Evolutionary conservation across 176 grass and related monocot genomes (phyloP), one percentile per base, ranked within the genome.

Genomic region (Chrysopogon serrulatus): DNA sequence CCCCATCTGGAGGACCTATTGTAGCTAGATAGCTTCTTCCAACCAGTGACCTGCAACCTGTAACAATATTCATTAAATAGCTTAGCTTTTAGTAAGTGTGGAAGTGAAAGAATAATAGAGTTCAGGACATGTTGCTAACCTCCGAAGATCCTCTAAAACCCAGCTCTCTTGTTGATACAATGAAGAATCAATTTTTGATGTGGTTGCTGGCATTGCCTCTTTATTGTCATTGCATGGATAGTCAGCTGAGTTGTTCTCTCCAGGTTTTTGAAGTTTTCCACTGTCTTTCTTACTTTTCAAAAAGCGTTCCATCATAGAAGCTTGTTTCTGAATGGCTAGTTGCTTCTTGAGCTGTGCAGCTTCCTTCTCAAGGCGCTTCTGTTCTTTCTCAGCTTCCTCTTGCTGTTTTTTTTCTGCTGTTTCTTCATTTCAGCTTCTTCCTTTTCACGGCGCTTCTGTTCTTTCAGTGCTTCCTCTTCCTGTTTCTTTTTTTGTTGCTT

Each of bases 261-360:
- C 86, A 75, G 92, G 54, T 54, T 86, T 62, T 82, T 88, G 61
- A 56, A 73, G 85, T 76, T 82, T 84, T 18, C 74, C 82, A n/a
- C 31, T 87, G 33, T 59, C 75, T 47, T 85, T 94, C 78, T 94
- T 95, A 84, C n/a, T 90, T 73, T 93, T 96, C 73, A 99, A 89
- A 86, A 99, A 94, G 0, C 87, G 87, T 33, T 99, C 85, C 96
- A 99, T 99, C 83, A 99, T 83, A 78, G 63, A 89, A 67, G 91
- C 96, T 92, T 99, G 96, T 53, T 99, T 99, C 69, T 95, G 77
- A 56, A 98, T 79, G 65, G 33, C 80, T 31, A 77, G 63, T 77
- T 91, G 92, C 45, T 93, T 95, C 79, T 90, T 98, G 70, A 94
- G 77, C 56, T 94, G 80, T 16, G 80, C 87, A 51, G 91, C 93